Evolutionary conservation across 2,329 filamentous ascomycete genomes (phyloP), one percentile per base, ranked within the genome.

Genomic region (Aspergillus aculeatinus): DNA sequence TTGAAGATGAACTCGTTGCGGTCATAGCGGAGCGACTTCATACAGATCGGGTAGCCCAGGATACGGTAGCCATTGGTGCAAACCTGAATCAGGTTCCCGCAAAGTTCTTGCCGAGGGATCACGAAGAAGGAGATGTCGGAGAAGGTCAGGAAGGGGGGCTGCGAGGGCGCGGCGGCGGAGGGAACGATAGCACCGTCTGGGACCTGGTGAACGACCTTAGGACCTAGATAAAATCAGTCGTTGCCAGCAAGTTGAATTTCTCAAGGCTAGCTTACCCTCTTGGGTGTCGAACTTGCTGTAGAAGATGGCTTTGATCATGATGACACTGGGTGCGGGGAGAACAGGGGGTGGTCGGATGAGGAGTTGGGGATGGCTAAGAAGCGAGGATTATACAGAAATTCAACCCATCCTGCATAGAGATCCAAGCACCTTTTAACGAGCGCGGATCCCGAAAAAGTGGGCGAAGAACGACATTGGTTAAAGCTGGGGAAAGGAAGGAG

Each of bases 1-100:
- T 98, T 98, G 85, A 98, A 99, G 72, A 97, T 96, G 81, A 97
- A 98, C 76, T 96, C 91, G 77, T 96, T 96, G 60, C 95, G 89
- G 71, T 89, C 87, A 72, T 98, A 96, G 67, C 89, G 89, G 58
- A 87, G 84, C 65, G 92, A 86, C 55, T 89, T 87, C 72, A 98
- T 91, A 72, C 92, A 94, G 56, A 98, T 89, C 0, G 95, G 95
- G 69, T 92, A 92, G 16, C 93, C 92, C 35, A 99, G 83, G 58
- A 99, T 87, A 60, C 88, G 87, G 76, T 93, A 89, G 50, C 91
- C 89, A 74, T 89, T 89, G n/a, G 79, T 80, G 68, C 82, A 85
- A 58, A 96, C 88, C 29, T 78, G 76, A 63, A 98, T 84, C 62
- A 93, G 88, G 65, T 92, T 91, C 74, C 96, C 96, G 83, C 94